These are phyloP conservation scores for Nicotiana obtusifolia DNA, from an alignment of 257 asterid genomes.

Conservation along the genomic window DNA sequence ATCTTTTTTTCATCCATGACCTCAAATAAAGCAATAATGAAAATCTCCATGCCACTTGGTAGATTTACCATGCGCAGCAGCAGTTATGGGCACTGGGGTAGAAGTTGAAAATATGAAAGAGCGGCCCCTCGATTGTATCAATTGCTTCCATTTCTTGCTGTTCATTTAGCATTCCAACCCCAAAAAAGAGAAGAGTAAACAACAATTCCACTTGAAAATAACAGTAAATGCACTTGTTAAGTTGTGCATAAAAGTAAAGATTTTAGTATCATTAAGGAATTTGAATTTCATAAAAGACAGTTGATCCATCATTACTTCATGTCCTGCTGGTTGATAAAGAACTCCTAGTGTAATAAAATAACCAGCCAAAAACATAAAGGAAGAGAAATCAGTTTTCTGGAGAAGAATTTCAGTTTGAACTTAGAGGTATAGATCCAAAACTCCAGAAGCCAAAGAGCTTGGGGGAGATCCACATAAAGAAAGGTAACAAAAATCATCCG, in stretches of 20 bases:
- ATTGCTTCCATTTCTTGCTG: conserved; percentile 96
- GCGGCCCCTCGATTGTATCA: conserved; percentile 92
- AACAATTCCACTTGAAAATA: background rate
- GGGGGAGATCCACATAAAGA: background rate
- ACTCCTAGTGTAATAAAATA: background rate
- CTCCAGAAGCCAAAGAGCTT: background rate
- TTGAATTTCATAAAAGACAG: background rate
- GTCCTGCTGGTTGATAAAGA: background rate
- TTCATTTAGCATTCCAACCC: conserved; percentile 19
- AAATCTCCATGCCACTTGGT: background rate
- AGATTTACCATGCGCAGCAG: conserved; percentile 82
- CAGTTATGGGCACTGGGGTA: conserved; percentile 83
- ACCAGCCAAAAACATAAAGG: background rate
- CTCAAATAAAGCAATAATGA: background rate
- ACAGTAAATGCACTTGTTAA: background rate
- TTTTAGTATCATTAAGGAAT: conserved; percentile 1
- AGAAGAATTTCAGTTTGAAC: background rate
- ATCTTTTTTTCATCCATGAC: background rate
- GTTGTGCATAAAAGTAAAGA: background rate
- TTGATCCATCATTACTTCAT: background rate
- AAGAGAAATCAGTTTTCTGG: background rate
- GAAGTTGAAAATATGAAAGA: conserved; percentile 97
- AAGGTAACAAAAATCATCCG: background rate
- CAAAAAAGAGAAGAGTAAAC: background rate
- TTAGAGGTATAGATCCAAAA: background rate